These are phyloP conservation scores for Coelastrella sp. DNA, from an alignment of 139 green algal genomes.

Conservation along the genomic window DNA sequence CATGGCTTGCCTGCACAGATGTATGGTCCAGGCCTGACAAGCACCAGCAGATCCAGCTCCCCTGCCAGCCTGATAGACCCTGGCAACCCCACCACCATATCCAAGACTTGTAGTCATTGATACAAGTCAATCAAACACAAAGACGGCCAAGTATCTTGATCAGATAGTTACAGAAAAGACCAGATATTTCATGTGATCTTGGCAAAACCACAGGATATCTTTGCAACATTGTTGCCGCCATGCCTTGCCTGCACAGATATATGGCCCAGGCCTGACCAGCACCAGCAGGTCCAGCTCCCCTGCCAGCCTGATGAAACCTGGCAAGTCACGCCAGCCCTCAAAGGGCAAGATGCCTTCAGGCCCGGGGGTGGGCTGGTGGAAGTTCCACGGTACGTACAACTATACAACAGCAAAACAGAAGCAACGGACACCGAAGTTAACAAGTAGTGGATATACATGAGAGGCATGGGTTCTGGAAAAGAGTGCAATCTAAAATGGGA, in stretches of 20 bases:
- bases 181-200: too few relatives aligned
- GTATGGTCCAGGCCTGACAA: slow-evolving; percentile 73
- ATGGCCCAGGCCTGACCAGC: slow-evolving; percentile 70
- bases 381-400: slow-evolving; percentile 75
- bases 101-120: too few relatives aligned
- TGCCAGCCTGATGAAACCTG: slow-evolving; percentile 32
- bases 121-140: too few relatives aligned
- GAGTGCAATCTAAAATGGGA: background rate
- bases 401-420: background rate
- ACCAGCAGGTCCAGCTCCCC: slow-evolving; percentile 62
- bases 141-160: too few relatives aligned
- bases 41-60: slow-evolving; percentile 63
- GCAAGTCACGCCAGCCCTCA: slow-evolving; percentile 30
- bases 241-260: slow-evolving; percentile 58
- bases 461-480: background rate
- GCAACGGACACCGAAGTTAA: background rate
- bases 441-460: background rate
- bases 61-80: slow-evolving; percentile 29
- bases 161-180: too few relatives aligned
- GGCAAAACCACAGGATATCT: too few relatives aligned
- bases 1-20: slow-evolving; percentile 44
- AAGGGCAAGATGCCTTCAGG: slow-evolving; percentile 8
- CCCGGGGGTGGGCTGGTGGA: slow-evolving; percentile 64
- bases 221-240: too few relatives aligned
- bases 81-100: too few relatives aligned